These are phyloP conservation scores for Syzygium jambos DNA, from an alignment of 345 rosid genomes.

Conservation along the genomic window DNA sequence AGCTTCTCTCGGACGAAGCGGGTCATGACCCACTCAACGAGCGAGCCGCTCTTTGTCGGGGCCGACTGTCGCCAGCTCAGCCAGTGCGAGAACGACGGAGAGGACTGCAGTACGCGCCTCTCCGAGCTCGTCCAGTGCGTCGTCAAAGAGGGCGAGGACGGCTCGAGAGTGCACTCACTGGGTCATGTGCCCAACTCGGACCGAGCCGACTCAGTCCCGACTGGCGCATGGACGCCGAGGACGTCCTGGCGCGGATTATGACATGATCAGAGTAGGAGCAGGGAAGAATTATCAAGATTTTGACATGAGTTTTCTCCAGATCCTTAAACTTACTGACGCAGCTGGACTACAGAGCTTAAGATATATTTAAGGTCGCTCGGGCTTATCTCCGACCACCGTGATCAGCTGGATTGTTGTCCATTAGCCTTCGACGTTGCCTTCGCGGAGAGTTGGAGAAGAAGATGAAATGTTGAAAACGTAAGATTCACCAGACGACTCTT, in stretches of 20 bases:
- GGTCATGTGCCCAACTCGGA: not conserved
- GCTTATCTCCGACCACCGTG: not conserved
- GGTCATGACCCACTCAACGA: constrained; percentile 48
- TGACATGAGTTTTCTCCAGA: not conserved
- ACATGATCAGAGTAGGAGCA: not conserved
- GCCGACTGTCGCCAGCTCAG: constrained; percentile 1
- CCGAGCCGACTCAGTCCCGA: constrained; percentile 19
- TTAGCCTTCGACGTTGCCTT: not conserved
- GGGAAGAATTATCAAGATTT: not conserved
- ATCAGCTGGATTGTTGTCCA: not conserved
- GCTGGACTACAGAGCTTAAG: not conserved
- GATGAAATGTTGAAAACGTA: not conserved
- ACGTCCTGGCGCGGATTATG: no score
- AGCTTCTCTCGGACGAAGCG: constrained; percentile 24
- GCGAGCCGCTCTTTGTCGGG: constrained; percentile 32
- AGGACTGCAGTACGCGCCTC: constrained; percentile 17
- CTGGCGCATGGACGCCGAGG: not conserved
- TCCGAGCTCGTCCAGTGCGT: constrained; percentile 70
- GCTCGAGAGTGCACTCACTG: not conserved
- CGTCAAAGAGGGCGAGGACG: constrained; percentile 21
- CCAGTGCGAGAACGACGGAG: not conserved
- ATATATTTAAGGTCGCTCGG: not conserved
- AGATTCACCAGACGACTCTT: no score
- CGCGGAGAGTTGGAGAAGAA: not conserved
- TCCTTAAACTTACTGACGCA: not conserved